Evolutionary conservation across 73 alveolate species (phyloP).

Genomic region (Tetrahymena elliotti): DNA sequence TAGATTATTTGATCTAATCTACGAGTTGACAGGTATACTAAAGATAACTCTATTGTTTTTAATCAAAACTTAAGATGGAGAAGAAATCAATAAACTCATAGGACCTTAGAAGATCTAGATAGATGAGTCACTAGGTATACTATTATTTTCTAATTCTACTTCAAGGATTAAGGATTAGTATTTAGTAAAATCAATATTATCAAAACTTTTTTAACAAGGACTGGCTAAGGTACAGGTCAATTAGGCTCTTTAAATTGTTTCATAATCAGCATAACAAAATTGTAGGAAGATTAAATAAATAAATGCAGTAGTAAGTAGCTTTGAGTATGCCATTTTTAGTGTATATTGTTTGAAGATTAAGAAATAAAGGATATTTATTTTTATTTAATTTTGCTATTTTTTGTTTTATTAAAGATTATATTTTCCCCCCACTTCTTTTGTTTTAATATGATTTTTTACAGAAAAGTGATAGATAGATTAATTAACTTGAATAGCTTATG

Average conservation of each 20-base stretch:
- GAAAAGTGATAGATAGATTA: neutral
- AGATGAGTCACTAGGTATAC: neutral
- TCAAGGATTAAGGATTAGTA: neutral
- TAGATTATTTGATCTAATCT: neutral
- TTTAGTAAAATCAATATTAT: neutral
- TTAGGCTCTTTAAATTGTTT: neutral
- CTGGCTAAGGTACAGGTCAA: neutral
- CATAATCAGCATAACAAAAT: neutral
- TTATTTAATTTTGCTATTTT: no score
- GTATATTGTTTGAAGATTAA: no score
- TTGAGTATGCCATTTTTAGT: neutral
- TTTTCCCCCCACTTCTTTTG: neutral
- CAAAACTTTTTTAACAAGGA: neutral
- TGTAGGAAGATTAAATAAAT: no score
- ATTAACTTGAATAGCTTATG: neutral
- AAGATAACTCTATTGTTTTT: neutral
- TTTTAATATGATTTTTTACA: neutral
- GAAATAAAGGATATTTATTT: no score
- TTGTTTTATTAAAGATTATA: neutral
- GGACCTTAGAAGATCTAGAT: neutral
- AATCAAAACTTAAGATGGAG: neutral
- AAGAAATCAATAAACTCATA: neutral
- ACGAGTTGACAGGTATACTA: neutral
- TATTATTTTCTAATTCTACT: neutral
- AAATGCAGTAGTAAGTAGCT: neutral